Evolutionary conservation across 495 filamentous ascomycete genomes (phyloP).

Genomic region (Penicillium mononematosum): DNA sequence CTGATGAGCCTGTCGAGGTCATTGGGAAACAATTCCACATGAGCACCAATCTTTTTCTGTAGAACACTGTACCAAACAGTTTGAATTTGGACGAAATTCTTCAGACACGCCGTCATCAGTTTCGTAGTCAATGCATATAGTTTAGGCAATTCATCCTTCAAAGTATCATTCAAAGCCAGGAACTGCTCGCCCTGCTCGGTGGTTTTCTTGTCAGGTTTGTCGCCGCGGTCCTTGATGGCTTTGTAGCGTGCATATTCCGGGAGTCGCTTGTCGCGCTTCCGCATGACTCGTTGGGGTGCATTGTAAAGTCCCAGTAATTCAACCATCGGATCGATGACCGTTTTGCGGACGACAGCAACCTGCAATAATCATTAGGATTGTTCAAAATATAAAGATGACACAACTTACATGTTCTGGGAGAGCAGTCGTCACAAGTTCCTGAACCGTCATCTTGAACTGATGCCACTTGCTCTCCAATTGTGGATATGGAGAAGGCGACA

Average conservation of each 20-base stretch:
- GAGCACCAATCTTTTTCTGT: constrained; percentile 72
- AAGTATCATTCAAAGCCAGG: constrained; percentile 80
- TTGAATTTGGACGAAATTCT: constrained; percentile 79
- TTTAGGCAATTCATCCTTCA: constrained; percentile 89
- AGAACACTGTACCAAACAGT: constrained; percentile 73
- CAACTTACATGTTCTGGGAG: constrained; percentile 82
- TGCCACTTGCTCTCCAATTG: constrained; percentile 92
- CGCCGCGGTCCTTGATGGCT: constrained; percentile 69
- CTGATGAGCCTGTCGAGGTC: constrained; percentile 63
- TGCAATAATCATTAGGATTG: constrained; percentile 31
- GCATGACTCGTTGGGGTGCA: constrained; percentile 80
- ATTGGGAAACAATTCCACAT: constrained; percentile 70
- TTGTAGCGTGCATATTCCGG: constrained; percentile 85
- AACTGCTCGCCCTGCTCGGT: constrained; percentile 82
- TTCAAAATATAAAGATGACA: not conserved
- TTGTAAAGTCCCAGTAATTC: constrained; percentile 76
- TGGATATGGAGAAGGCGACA: constrained; percentile 60
- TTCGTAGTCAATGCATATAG: constrained; percentile 76
- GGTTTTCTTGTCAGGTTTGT: constrained; percentile 79
- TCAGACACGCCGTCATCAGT: constrained; percentile 74
- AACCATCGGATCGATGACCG: constrained; percentile 85
- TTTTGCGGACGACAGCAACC: constrained; percentile 72
- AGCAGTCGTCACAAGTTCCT: constrained; percentile 73
- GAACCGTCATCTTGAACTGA: constrained; percentile 74
- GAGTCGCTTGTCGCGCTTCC: constrained; percentile 85